phyloP scores from a whole-genome alignment of 2,329 filamentous ascomycete species.

The Didymella arachidicola region DNA sequence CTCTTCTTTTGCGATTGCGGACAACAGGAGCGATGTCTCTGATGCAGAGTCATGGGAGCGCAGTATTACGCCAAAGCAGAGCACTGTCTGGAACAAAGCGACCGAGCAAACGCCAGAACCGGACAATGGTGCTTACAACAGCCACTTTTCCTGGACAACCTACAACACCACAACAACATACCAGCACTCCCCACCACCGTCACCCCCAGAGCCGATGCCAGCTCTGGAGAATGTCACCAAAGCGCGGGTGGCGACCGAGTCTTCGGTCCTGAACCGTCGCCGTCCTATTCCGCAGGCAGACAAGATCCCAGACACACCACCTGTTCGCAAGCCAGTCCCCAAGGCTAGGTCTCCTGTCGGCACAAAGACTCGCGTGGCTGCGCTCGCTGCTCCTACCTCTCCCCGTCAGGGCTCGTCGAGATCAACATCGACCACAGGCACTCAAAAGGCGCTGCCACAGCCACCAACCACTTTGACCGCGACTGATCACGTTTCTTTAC shows the following conservation, averaged over 20 bases:
- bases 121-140: conserved; percentile 30
- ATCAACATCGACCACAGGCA: conserved; percentile 37
- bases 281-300: conserved; percentile 42
- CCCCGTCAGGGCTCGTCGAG: conserved; percentile 32
- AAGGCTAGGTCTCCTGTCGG: conserved; percentile 28
- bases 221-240: conserved; percentile 20
- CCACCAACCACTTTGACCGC: conserved; percentile 47
- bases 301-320: conserved; percentile 25
- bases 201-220: conserved; percentile 51
- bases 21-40: conserved; percentile 21
- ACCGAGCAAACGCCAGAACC: conserved; percentile 35
- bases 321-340: conserved; percentile 40
- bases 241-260: conserved; percentile 34
- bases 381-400: conserved; percentile 28
- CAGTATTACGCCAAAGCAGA: conserved; percentile 37
- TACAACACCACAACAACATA: conserved; percentile 50
- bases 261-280: conserved; percentile 44
- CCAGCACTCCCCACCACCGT: conserved; percentile 54
- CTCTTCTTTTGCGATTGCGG: conserved; percentile 19
- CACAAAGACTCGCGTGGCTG: conserved; percentile 25
- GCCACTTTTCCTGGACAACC: conserved; percentile 44
- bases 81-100: conserved; percentile 31
- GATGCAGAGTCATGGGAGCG: conserved; percentile 29
- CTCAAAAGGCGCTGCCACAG: conserved; percentile 49
- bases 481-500: conserved; percentile 46